Conservation (phyloP, 2,329 filamentous ascomycete species). For the Mariannaea sp. region DNA sequence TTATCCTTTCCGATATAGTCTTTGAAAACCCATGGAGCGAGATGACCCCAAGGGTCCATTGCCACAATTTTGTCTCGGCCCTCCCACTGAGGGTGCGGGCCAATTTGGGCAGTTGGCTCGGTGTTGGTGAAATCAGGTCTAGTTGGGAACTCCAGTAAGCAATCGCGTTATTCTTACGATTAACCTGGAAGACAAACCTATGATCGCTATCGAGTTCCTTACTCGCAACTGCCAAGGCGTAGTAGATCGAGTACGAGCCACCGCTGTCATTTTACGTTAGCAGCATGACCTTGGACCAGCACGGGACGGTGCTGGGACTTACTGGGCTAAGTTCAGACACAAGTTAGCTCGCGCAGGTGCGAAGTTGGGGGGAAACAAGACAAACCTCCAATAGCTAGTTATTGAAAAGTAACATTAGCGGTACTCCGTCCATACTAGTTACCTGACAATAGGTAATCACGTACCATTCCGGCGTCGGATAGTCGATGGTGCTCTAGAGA, state of each 20-base stretch:
- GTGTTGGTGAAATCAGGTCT: slow-evolving; percentile 73
- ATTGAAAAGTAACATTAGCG: slow-evolving; percentile 22
- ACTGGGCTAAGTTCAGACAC: slow-evolving; percentile 45
- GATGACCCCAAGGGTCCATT: slow-evolving; percentile 93
- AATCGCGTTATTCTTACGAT: background rate
- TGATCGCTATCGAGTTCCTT: slow-evolving; percentile 86
- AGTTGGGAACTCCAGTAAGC: slow-evolving; percentile 9
- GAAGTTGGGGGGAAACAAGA: slow-evolving; percentile 7
- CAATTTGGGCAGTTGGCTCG: slow-evolving; percentile 87
- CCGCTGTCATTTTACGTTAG: slow-evolving; percentile 52
- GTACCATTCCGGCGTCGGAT: slow-evolving; percentile 81
- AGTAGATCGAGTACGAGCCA: slow-evolving; percentile 95
- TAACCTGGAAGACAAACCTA: slow-evolving; percentile 49
- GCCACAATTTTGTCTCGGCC: slow-evolving; percentile 94
- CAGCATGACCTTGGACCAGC: background rate
- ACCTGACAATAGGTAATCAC: slow-evolving; percentile 39
- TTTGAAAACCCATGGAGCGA: slow-evolving; percentile 82
- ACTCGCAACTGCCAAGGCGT: slow-evolving; percentile 88
- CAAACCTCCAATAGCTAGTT: slow-evolving; percentile 62
- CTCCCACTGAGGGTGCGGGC: slow-evolving; percentile 87
- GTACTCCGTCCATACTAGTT: slow-evolving; percentile 13
- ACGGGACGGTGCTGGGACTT: slow-evolving; percentile 17
- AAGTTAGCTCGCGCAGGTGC: slow-evolving; percentile 29
- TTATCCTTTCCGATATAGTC: slow-evolving; percentile 78
- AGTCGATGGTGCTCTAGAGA: slow-evolving; percentile 75